Percentiles rank a stretch among this genome's conserved stretches.
phyloP scores from a whole-genome alignment of 1,284 basidiomycete genomes.

The Cryptococcus sp. region DNA sequence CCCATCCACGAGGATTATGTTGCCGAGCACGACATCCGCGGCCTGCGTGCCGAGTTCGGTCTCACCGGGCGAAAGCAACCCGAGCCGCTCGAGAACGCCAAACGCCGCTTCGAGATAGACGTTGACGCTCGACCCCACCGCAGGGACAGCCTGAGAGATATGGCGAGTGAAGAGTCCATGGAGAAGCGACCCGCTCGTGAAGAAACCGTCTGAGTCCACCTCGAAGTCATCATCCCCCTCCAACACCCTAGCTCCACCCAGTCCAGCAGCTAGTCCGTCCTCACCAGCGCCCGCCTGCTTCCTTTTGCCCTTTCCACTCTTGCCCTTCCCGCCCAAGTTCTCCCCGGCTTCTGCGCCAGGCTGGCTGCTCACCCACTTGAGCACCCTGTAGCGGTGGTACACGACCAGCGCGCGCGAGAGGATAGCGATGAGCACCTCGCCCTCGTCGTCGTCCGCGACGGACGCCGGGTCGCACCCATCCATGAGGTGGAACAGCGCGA shows the following conservation, averaged over 20 bases:
- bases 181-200: slow-evolving; percentile 63
- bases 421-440: slow-evolving; percentile 34
- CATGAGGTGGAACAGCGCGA: slow-evolving; percentile 41
- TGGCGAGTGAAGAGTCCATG: slow-evolving; percentile 61
- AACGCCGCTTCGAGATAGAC: slow-evolving; percentile 62
- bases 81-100: slow-evolving; percentile 23
- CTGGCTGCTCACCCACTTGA: slow-evolving; percentile 43
- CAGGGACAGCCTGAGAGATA: slow-evolving; percentile 29
- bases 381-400: slow-evolving; percentile 43
- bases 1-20: slow-evolving; percentile 63
- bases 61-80: slow-evolving; percentile 12
- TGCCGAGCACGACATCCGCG: slow-evolving; percentile 66
- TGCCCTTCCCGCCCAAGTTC: slow-evolving; percentile 2
- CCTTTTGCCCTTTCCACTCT: slow-evolving; percentile 20
- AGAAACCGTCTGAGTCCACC: slow-evolving; percentile 30
- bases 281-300: slow-evolving; percentile 19
- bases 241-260: no score
- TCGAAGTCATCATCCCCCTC: slow-evolving; percentile 40
- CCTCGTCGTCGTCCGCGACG: slow-evolving; percentile 26
- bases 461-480: slow-evolving; percentile 21
- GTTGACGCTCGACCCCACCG: slow-evolving; percentile 60
- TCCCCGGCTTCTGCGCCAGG: slow-evolving; percentile 26
- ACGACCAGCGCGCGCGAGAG: slow-evolving; percentile 35
- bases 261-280: slow-evolving; percentile 42
- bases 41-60: slow-evolving; percentile 31